Base-by-base conservation (phyloP, 306 rosid genomes). In the Arachis stenosperma region DNA sequence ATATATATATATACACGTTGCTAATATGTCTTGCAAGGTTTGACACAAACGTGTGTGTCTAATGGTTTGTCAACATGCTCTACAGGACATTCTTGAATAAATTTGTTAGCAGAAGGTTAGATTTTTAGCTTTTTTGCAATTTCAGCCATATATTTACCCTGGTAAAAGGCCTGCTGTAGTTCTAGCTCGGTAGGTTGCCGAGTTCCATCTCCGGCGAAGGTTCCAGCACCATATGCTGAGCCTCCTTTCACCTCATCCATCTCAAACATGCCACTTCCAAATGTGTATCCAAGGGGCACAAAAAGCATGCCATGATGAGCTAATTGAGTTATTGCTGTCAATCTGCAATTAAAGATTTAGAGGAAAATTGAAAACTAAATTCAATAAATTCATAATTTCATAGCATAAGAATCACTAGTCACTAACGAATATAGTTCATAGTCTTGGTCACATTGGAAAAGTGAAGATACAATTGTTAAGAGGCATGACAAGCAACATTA, bases 301-400 rank as follows among this genome's bases (percentile, higher is more conserved):
- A 67, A 93, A 60, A 93, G 78, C 97, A 93, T 93, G 7, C 98
- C 98, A 74, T 93, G 98, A 88, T 90, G 96, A 39, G 98, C 90
- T 82, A 90, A 85, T 79, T 93, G 97, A 12, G 98, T 93, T 68
- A 90, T 69, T 1, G 98, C 79, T 3, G 92, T 90, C 73, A 89
- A 81, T 77, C 97, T 90, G 85, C 74, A 69, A 74, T 60, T 61
- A 65, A 9, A 37, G 11, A 63, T 22, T 42, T 17, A 57, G 14
- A 61, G 33, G 30, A 58, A 48, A 76, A 15, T n/a, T 46, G 46
- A 61, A 48, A 40, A 69, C 67, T 62, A 61, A 37, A 17, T 74
- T 68, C 33, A 33, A 63, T 36, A n/a, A n/a, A 13, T 6, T 8
- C 62, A 33, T 27, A 14, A 2, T 13, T 57, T 13, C 5, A 8